Conservation (phyloP, 1,284 basidiomycete species). For the Entoloma clypeatum region DNA sequence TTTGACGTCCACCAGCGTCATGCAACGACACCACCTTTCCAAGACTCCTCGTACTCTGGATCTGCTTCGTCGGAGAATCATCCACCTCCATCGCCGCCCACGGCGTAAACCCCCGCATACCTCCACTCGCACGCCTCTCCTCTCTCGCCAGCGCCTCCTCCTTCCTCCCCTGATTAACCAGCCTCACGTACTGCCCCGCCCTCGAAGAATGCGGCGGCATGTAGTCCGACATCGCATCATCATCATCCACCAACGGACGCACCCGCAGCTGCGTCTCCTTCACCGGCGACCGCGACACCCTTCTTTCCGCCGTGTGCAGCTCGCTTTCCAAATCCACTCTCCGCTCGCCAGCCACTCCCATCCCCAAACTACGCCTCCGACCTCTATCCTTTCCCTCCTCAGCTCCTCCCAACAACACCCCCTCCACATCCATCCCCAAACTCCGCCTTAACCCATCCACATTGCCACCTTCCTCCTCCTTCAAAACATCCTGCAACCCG, state of each 20-base stretch:
- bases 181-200: constrained; percentile 28
- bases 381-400: too few relatives aligned
- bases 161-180: constrained; percentile 26
- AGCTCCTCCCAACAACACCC: too few relatives aligned
- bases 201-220: constrained; percentile 29
- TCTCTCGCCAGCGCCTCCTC: constrained; percentile 30
- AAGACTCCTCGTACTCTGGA: not conserved
- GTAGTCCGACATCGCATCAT: constrained; percentile 26
- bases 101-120: constrained; percentile 12
- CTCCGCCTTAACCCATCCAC: too few relatives aligned
- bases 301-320: not conserved
- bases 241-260: constrained; percentile 20
- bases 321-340: too few relatives aligned
- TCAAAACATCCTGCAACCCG: not conserved
- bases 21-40: not conserved
- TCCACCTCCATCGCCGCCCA: not conserved
- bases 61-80: constrained; percentile 1
- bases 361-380: too few relatives aligned
- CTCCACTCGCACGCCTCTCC: constrained; percentile 23
- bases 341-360: too few relatives aligned
- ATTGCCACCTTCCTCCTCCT: not conserved
- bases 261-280: constrained; percentile 19
- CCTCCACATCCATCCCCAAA: too few relatives aligned
- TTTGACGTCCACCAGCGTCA: too few relatives aligned
- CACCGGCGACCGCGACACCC: constrained; percentile 3